These are phyloP conservation scores for Ammopiptanthus mongolicus DNA, from an alignment of 306 rosid genomes.

Conservation along the genomic window DNA sequence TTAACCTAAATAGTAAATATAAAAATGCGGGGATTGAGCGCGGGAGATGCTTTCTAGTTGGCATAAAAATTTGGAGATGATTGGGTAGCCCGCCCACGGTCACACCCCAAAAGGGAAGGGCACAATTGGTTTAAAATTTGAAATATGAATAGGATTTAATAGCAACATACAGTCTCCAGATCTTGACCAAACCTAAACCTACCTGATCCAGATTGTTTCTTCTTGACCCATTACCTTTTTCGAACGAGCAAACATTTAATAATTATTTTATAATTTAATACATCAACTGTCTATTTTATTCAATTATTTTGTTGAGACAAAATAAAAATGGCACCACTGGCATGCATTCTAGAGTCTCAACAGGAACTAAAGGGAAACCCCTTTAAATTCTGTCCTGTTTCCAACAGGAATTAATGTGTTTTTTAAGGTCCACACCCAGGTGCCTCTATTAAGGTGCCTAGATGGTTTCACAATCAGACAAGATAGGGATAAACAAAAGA, in stretches of 20 bases:
- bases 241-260: not conserved
- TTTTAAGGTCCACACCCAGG: no score
- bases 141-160: not conserved
- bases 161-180: conserved; percentile 1
- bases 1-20: no score
- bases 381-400: not conserved
- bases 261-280: not conserved
- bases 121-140: not conserved
- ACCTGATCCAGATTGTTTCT: not conserved
- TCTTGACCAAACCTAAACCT: conserved; percentile 16
- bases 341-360: no score
- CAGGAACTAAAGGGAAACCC: not conserved
- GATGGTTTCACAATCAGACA: no score
- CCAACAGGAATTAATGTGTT: no score
- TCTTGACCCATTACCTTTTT: not conserved
- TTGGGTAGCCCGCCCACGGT: not conserved
- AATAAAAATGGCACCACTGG: not conserved
- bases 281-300: not conserved
- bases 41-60: not conserved
- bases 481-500: no score
- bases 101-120: not conserved
- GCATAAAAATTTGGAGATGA: not conserved
- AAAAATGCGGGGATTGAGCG: no score
- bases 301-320: not conserved
- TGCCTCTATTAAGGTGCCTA: no score